Evolutionary conservation across 1,139 yeast species (phyloP).

Genomic region (Pichia sp.): DNA sequence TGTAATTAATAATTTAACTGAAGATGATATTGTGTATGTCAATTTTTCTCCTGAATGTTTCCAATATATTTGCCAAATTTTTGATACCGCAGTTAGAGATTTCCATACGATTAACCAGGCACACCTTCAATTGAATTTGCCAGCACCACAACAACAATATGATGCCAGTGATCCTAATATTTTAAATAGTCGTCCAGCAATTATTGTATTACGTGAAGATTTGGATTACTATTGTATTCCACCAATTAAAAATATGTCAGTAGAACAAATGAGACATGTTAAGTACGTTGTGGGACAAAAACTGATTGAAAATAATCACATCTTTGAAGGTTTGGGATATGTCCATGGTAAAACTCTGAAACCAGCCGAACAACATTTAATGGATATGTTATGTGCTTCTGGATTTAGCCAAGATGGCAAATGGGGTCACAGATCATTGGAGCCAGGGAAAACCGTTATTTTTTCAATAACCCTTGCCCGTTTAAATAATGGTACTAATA

Average conservation of each 20-base stretch:
- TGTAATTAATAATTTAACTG: slow-evolving; percentile 68
- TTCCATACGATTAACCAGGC: slow-evolving; percentile 26
- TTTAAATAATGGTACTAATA: slow-evolving; percentile 33
- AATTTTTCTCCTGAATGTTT: slow-evolving; percentile 85
- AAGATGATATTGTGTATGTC: slow-evolving; percentile 67
- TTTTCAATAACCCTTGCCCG: slow-evolving; percentile 80
- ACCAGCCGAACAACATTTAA: slow-evolving; percentile 89
- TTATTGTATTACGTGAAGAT: slow-evolving; percentile 89
- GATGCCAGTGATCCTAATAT: slow-evolving; percentile 43
- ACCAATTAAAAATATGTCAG: slow-evolving; percentile 43
- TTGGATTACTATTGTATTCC: slow-evolving; percentile 90
- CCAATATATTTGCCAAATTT: slow-evolving; percentile 66
- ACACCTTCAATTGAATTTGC: slow-evolving; percentile 12
- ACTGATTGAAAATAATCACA: slow-evolving; percentile 46
- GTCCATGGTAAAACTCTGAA: slow-evolving; percentile 48
- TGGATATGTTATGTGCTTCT: slow-evolving; percentile 90
- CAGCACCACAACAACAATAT: slow-evolving; percentile 19
- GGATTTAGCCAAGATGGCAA: slow-evolving; percentile 63
- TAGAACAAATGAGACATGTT: slow-evolving; percentile 50
- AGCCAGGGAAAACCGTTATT: slow-evolving; percentile 79
- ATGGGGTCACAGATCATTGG: slow-evolving; percentile 88
- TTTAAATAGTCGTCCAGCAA: slow-evolving; percentile 75
- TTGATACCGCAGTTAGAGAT: slow-evolving; percentile 35
- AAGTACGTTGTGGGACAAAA: slow-evolving; percentile 64
- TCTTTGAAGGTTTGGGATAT: slow-evolving; percentile 66